phyloP scores from a whole-genome alignment of 2,329 filamentous ascomycete genomes.

The Penicillium sp. region DNA sequence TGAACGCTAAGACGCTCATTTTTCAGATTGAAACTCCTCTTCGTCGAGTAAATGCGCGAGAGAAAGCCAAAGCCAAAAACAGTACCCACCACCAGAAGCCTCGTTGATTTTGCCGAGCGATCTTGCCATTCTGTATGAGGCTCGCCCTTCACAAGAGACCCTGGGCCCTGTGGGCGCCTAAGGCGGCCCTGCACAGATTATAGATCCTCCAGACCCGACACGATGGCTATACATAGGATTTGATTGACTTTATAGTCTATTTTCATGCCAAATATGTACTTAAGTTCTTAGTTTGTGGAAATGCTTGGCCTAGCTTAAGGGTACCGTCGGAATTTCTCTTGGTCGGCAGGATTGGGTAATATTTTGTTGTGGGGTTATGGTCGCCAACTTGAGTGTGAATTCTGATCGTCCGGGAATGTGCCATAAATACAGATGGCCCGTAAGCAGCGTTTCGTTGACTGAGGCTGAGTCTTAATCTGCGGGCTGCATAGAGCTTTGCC shows the following conservation, averaged over 20 bases:
- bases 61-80: not conserved
- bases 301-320: no score
- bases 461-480: not conserved
- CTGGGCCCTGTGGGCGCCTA: not conserved
- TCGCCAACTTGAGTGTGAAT: not conserved
- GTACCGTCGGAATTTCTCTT: not conserved
- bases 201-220: not conserved
- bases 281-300: no score
- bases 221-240: no score
- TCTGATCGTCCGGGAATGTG: not conserved
- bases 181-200: not conserved
- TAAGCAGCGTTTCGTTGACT: not conserved
- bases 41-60: not conserved
- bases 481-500: not conserved
- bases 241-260: no score
- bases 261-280: no score
- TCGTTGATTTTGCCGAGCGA: not conserved
- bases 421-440: not conserved
- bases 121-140: not conserved
- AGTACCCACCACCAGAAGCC: not conserved
- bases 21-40: not conserved
- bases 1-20: not conserved
- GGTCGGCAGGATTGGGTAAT: not conserved
- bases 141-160: not conserved
- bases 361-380: not conserved